Evolutionary conservation across 495 filamentous ascomycete species (phyloP), one percentile per base, ranked within the genome.

Genomic region (Opeltia flavorubescens): DNA sequence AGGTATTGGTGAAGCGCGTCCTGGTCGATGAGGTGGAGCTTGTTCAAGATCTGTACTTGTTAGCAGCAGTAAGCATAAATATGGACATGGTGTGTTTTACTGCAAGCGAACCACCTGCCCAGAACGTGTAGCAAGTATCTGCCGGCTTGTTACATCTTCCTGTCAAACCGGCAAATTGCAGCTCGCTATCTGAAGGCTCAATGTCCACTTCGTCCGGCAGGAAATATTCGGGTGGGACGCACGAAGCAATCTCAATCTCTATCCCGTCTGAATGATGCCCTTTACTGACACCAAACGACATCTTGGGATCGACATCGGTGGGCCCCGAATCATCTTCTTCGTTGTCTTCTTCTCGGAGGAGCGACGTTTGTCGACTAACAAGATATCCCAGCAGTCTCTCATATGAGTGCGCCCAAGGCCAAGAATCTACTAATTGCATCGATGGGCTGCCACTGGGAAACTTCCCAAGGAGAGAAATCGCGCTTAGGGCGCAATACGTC

Each of bases 71-170:
- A 42, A 20, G 4, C 23, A 1, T 24, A 13, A 33, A 20, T 7
- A 46, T 29, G 28, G 15, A 8, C 46, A 47, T 26, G 49, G 13
- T 27, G 38, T 5, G 24, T 41, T 67, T 53, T 67, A 85, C 76
- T 42, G 62, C 65, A 5, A 96, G 62, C 5, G 85, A 76, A 9
- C 75, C 88, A 24, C 70, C 70, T 2, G 83, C 83, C 91, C 91
- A 98, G 68, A 87, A 98, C 5, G 75, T 78, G 62, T 98, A 96
- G 62, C 91, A 98, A 1, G 89, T 96, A 64, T 98, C 91, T 17
- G 81, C 79, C 11, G 76, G 60, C 58, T 98, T 98, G 65, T 95
- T 95, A 50, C 72, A 75, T 28, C 91, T 77, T 35, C 91, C 91
- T 55, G 89, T 94, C 59, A 93, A 85, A 20, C 86, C 89, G 5